phyloP scores from a whole-genome alignment of 257 asterid species.

The Striga asiatica region DNA sequence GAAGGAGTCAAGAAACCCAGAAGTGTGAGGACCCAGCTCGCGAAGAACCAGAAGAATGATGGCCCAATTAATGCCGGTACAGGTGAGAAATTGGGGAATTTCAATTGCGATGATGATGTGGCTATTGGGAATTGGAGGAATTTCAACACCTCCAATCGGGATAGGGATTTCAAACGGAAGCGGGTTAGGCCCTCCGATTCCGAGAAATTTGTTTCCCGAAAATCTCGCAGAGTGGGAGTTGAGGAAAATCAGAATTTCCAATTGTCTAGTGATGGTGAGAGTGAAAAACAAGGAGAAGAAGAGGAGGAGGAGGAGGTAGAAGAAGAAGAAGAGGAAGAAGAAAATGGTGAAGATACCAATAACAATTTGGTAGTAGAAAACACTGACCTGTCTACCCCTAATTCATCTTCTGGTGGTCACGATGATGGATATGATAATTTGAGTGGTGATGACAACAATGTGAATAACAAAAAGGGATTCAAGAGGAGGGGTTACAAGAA shows the following conservation, averaged over 20 bases:
- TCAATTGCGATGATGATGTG: conserved; percentile 23
- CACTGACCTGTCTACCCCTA: conserved; percentile 12
- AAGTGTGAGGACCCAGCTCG: conserved; percentile 4
- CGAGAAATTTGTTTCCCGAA: conserved; percentile 6
- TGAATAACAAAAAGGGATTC: background rate
- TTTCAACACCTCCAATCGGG: conserved; percentile 9
- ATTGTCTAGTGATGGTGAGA: conserved; percentile 11
- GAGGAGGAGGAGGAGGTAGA: no score
- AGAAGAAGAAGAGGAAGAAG: conserved; percentile 9
- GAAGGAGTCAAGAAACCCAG: conserved; percentile 18
- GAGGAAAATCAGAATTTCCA: background rate
- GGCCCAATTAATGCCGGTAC: conserved; percentile 1
- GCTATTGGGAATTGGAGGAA: conserved; percentile 31
- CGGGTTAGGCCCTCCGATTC: conserved; percentile 21
- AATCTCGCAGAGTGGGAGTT: conserved; percentile 10
- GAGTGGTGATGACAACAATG: conserved; percentile 15
- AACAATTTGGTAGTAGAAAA: conserved; percentile 13
- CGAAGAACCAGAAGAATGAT: conserved; percentile 8
- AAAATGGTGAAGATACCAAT: conserved; percentile 13
- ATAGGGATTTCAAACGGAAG: conserved; percentile 22
- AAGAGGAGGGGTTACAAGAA: conserved; percentile 6
- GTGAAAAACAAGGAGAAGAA: background rate
- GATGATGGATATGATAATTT: conserved; percentile 7
- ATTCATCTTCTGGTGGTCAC: background rate
- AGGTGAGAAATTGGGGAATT: background rate